phyloP scores from a whole-genome alignment of 1,284 basidiomycete species.

The Ceratobasidium sp. region DNA sequence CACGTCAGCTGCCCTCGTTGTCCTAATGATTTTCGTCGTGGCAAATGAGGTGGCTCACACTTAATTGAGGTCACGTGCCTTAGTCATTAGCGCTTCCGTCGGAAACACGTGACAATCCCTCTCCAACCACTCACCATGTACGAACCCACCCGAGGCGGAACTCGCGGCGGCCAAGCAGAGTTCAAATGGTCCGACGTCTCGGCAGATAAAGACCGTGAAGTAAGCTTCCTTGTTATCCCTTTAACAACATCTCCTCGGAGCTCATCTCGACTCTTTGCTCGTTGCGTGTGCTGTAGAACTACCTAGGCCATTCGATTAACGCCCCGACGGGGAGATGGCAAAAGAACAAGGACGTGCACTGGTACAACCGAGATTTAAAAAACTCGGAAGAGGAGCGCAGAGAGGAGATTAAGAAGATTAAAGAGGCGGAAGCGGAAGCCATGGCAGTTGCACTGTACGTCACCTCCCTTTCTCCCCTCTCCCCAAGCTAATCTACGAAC shows the following conservation, averaged over 20 bases:
- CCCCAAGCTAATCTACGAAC: neutral
- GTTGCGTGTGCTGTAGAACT: slow-evolving; percentile 69
- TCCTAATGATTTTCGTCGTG: no score
- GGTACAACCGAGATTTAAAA: slow-evolving; percentile 81
- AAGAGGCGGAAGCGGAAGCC: slow-evolving; percentile 90
- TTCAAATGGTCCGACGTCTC: slow-evolving; percentile 94
- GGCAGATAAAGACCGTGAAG: slow-evolving; percentile 91
- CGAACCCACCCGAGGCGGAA: slow-evolving; percentile 80
- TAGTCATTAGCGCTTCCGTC: neutral
- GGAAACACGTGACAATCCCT: neutral
- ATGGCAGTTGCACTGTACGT: slow-evolving; percentile 82
- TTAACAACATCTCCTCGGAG: neutral
- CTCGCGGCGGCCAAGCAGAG: slow-evolving; percentile 88
- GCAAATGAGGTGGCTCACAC: no score
- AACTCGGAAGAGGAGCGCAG: slow-evolving; percentile 63
- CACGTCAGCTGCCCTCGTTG: neutral
- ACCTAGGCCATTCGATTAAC: slow-evolving; percentile 92
- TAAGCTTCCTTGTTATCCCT: slow-evolving; percentile 56
- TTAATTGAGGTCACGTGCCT: slow-evolving; percentile 1
- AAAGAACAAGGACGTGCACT: slow-evolving; percentile 94
- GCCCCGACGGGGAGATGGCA: slow-evolving; percentile 95
- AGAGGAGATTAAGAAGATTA: slow-evolving; percentile 83
- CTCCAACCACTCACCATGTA: slow-evolving; percentile 44
- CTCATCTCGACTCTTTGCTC: neutral
- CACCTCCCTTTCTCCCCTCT: slow-evolving; percentile 11